Conservation (phyloP, 768 basidiomycete genomes). For the Trametes gibbosa region DNA sequence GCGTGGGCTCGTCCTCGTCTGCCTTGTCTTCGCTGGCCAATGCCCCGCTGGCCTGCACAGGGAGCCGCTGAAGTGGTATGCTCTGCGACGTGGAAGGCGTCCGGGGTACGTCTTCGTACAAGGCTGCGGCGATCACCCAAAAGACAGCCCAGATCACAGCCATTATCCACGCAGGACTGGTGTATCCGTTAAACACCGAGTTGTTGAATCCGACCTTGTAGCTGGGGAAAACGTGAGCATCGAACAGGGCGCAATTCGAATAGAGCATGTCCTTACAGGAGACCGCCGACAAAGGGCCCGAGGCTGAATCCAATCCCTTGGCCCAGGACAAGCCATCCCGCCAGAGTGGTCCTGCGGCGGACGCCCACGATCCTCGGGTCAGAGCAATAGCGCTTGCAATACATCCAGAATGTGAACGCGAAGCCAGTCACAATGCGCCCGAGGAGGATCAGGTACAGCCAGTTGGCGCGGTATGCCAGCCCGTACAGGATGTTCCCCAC, state of each 20-base stretch:
- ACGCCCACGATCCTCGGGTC: slow-evolving; percentile 66
- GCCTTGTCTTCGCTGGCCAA: background rate
- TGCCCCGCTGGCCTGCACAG: background rate
- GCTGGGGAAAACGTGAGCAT: background rate
- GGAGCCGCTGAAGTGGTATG: slow-evolving; percentile 11
- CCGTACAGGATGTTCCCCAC: slow-evolving; percentile 61
- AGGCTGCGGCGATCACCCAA: slow-evolving; percentile 37
- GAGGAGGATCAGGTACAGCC: slow-evolving; percentile 67
- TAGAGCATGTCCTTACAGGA: slow-evolving; percentile 36
- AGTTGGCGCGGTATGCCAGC: slow-evolving; percentile 55
- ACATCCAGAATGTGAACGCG: slow-evolving; percentile 64
- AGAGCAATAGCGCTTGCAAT: slow-evolving; percentile 66
- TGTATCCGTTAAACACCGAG: slow-evolving; percentile 62
- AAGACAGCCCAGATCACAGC: slow-evolving; percentile 51
- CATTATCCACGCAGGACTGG: slow-evolving; percentile 68
- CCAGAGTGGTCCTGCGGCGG: slow-evolving; percentile 58
- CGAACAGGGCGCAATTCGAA: background rate
- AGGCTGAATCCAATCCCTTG: slow-evolving; percentile 60
- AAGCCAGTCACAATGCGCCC: slow-evolving; percentile 65
- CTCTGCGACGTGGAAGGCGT: background rate
- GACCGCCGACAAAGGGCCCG: slow-evolving; percentile 62
- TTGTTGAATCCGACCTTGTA: slow-evolving; percentile 56
- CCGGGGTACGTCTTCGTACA: slow-evolving; percentile 34
- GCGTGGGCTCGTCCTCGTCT: slow-evolving; percentile 1
- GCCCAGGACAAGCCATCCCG: slow-evolving; percentile 60